Evolutionary conservation across 2,329 filamentous ascomycete species (phyloP).

Genomic region (Tricladium varicosporioides): DNA sequence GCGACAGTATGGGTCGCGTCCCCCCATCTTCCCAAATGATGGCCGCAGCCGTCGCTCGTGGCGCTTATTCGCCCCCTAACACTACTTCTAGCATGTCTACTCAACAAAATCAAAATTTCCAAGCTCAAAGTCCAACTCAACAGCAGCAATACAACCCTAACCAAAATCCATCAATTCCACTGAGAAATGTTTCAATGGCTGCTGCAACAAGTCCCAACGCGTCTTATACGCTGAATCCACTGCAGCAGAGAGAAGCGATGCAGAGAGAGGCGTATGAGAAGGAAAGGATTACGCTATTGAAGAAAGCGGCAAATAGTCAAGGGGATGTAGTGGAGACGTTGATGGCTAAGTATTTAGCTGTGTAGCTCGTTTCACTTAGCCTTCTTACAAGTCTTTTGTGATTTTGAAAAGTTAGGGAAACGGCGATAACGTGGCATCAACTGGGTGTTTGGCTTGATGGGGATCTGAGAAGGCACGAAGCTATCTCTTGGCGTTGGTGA

Average conservation of each 20-base stretch:
- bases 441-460: too few species aligned
- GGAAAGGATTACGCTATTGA: conserved; percentile 39
- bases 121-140: conserved; percentile 6
- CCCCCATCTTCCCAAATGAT: conserved; percentile 13
- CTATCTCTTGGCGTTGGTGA: too few species aligned
- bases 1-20: conserved; percentile 28
- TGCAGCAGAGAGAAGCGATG: conserved; percentile 48
- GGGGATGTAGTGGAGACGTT: conserved; percentile 26
- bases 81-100: not conserved
- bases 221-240: conserved; percentile 38
- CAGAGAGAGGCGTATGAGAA: conserved; percentile 45
- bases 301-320: conserved; percentile 26
- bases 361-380: too few species aligned
- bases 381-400: too few species aligned
- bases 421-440: too few species aligned
- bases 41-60: conserved; percentile 5
- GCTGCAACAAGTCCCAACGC: conserved; percentile 31
- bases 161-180: conserved; percentile 42
- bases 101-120: not conserved
- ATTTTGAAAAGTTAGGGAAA: too few species aligned
- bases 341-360: conserved; percentile 27
- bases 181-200: conserved; percentile 19
- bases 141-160: conserved; percentile 30
- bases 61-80: conserved; percentile 11
- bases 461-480: too few species aligned